These are phyloP conservation scores for Aspergillus fumigatus DNA, from an alignment of 2,329 filamentous ascomycete species.

Conservation along the genomic window DNA sequence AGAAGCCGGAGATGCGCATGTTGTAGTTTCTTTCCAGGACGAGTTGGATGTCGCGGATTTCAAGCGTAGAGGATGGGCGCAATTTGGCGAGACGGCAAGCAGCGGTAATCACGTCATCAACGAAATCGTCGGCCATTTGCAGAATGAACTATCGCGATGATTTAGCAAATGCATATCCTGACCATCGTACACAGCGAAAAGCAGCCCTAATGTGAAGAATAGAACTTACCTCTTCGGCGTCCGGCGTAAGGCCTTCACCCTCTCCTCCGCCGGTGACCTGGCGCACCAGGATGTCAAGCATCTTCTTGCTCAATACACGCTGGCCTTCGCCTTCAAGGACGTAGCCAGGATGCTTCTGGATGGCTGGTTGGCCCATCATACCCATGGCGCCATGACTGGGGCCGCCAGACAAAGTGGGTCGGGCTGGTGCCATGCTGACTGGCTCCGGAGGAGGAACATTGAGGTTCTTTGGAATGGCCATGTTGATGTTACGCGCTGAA, in stretches of 20 bases:
- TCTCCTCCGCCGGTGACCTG: slow-evolving; percentile 82
- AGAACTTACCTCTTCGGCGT: slow-evolving; percentile 80
- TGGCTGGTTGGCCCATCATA: slow-evolving; percentile 80
- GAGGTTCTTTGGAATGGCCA: slow-evolving; percentile 78
- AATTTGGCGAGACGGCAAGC: slow-evolving; percentile 92
- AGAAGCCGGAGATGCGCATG: slow-evolving; percentile 89
- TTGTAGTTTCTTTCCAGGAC: slow-evolving; percentile 82
- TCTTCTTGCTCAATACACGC: slow-evolving; percentile 94
- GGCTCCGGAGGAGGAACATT: slow-evolving; percentile 68
- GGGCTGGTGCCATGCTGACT: slow-evolving; percentile 64
- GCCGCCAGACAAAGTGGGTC: slow-evolving; percentile 81
- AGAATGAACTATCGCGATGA: slow-evolving; percentile 64
- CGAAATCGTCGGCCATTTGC: slow-evolving; percentile 85
- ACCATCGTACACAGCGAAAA: neutral
- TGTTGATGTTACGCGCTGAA: slow-evolving; percentile 53
- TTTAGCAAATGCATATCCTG: slow-evolving; percentile 5
- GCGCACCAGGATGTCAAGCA: slow-evolving; percentile 88
- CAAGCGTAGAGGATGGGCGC: slow-evolving; percentile 81
- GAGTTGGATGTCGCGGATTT: slow-evolving; percentile 81
- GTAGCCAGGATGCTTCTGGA: slow-evolving; percentile 75
- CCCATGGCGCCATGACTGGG: slow-evolving; percentile 70
- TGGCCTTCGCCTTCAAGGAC: slow-evolving; percentile 89
- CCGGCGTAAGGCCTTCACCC: slow-evolving; percentile 75
- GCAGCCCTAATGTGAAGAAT: slow-evolving; percentile 2
- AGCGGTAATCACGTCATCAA: slow-evolving; percentile 81